phyloP scores from a whole-genome alignment of 2,329 filamentous ascomycete genomes.

The Aureobasidium vineae region DNA sequence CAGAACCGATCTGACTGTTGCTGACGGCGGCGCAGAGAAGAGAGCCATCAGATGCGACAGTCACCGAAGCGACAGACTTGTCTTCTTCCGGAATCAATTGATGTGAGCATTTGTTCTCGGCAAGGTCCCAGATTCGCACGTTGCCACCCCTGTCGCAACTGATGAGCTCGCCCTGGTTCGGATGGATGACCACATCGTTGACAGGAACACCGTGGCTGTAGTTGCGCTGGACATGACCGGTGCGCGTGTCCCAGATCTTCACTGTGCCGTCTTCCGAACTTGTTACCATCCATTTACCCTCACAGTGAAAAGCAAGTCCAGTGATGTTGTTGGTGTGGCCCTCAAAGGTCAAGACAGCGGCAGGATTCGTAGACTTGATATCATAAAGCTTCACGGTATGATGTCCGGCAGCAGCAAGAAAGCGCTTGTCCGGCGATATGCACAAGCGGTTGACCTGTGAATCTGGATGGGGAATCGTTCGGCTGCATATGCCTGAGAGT shows the following conservation, averaged over 20 bases:
- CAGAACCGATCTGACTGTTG: slow-evolving; percentile 85
- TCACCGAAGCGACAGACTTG: slow-evolving; percentile 88
- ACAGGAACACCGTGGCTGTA: slow-evolving; percentile 87
- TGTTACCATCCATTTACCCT: slow-evolving; percentile 99
- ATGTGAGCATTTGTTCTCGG: slow-evolving; percentile 95
- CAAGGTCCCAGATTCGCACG: slow-evolving; percentile 92
- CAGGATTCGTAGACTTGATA: slow-evolving; percentile 97
- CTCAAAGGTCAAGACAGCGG: slow-evolving; percentile 88
- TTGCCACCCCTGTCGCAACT: slow-evolving; percentile 92
- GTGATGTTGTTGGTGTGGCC: slow-evolving; percentile 96
- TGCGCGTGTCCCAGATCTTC: slow-evolving; percentile 94
- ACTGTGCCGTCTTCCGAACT: slow-evolving; percentile 95
- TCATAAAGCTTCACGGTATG: slow-evolving; percentile 97
- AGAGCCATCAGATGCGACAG: slow-evolving; percentile 90
- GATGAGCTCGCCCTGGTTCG: slow-evolving; percentile 97
- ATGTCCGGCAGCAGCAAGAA: slow-evolving; percentile 75
- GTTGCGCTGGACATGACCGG: slow-evolving; percentile 82
- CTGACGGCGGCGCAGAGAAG: slow-evolving; percentile 76
- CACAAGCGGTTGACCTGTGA: slow-evolving; percentile 98
- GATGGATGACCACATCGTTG: slow-evolving; percentile 99
- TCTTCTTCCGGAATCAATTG: slow-evolving; percentile 96
- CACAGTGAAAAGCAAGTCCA: slow-evolving; percentile 95
- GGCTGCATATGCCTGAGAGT: slow-evolving; percentile 93
- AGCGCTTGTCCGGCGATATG: slow-evolving; percentile 97
- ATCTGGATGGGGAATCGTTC: slow-evolving; percentile 96